phyloP scores from a whole-genome alignment of 164 flowering plant genomes.

The Chloranthus sessilifolius region DNA sequence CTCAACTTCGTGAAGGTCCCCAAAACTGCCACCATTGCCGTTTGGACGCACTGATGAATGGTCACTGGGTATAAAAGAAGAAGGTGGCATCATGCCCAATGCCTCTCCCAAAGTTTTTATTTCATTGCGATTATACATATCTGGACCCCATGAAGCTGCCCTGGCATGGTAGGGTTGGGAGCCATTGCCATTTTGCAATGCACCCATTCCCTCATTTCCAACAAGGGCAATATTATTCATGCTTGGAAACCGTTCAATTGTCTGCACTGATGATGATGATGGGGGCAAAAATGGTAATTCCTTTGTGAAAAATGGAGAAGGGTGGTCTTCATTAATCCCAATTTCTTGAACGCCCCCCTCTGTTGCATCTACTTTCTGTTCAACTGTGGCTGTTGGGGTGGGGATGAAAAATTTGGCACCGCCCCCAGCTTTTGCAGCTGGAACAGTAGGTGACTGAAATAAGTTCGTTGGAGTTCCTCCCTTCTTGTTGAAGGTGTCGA shows the following conservation, averaged over 20 bases:
- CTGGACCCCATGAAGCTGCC: conserved; percentile 85
- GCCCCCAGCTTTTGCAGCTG: conserved; percentile 49
- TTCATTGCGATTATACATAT: conserved; percentile 26
- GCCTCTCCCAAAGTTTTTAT: conserved; percentile 39
- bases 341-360: conserved; percentile 30
- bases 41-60: conserved; percentile 14
- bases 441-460: conserved; percentile 68
- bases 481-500: conserved; percentile 90
- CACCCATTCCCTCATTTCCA: conserved; percentile 13
- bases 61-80: conserved; percentile 33
- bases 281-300: conserved; percentile 29
- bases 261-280: conserved; percentile 13
- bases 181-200: conserved; percentile 14
- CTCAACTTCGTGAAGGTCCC: conserved; percentile 21
- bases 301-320: conserved; percentile 27
- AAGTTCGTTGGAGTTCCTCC: conserved; percentile 47
- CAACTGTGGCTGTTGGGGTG: conserved; percentile 32
- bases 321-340: conserved; percentile 23
- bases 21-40: conserved; percentile 23
- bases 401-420: conserved; percentile 75
- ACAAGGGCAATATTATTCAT: conserved; percentile 42
- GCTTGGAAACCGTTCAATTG: conserved; percentile 68
- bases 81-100: conserved; percentile 33
- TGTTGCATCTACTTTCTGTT: conserved; percentile 28
- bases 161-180: conserved; percentile 39